phyloP scores from a whole-genome alignment of 305 asterid species.

The Fraxinus paxiana region DNA sequence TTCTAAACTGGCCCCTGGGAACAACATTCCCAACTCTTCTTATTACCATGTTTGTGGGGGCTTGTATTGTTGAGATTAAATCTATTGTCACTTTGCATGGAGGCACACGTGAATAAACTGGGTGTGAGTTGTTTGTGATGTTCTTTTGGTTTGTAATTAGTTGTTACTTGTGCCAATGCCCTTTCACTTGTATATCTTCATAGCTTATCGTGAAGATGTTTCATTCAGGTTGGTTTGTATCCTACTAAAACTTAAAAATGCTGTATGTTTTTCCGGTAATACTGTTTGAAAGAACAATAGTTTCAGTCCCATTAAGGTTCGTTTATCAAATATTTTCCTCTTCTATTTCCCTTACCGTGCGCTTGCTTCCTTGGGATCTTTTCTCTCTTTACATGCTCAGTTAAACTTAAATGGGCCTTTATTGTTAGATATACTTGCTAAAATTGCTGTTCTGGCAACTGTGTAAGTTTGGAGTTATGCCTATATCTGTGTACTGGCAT shows the following conservation, averaged over 20 bases:
- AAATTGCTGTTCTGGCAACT: background rate
- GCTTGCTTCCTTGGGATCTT: background rate
- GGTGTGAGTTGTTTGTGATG: background rate
- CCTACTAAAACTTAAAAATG: background rate
- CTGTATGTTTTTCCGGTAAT: background rate
- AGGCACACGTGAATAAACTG: background rate
- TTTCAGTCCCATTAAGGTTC: background rate
- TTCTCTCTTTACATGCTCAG: background rate
- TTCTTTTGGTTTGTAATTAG: background rate
- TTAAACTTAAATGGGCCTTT: background rate
- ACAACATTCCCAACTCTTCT: background rate
- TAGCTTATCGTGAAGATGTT: background rate
- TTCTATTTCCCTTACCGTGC: background rate
- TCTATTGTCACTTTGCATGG: background rate
- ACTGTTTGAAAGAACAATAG: background rate
- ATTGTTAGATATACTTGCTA: background rate
- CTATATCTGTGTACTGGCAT: background rate
- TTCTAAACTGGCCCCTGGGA: background rate
- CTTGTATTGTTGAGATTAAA: background rate
- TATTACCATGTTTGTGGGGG: background rate
- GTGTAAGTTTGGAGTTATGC: background rate
- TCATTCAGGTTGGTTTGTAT: background rate
- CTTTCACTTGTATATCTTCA: background rate
- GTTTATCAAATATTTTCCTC: background rate
- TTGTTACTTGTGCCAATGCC: background rate